Evolutionary conservation across 2,329 filamentous ascomycete genomes (phyloP).

Genomic region (Phoma herbarum): DNA sequence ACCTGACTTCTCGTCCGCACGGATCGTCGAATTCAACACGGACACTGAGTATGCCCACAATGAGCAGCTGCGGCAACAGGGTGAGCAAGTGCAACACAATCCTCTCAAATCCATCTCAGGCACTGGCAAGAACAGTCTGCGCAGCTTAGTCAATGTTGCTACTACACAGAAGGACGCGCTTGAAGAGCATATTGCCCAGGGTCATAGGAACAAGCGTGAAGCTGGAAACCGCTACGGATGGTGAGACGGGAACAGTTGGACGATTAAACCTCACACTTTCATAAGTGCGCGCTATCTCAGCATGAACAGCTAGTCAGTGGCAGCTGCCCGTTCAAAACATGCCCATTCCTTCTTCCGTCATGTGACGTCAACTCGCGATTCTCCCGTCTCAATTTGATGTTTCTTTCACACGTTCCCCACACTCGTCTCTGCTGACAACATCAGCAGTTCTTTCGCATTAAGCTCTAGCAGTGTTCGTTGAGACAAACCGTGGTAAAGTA

Average conservation of each 20-base stretch:
- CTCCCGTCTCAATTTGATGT: no score
- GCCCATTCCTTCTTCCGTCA: background rate
- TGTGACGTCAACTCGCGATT: background rate
- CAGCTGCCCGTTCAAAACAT: background rate
- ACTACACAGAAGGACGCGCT: conserved; percentile 84
- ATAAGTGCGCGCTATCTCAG: background rate
- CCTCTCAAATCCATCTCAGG: conserved; percentile 79
- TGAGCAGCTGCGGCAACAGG: conserved; percentile 74
- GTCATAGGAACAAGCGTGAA: conserved; percentile 80
- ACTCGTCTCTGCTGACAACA: background rate
- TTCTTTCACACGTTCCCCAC: background rate
- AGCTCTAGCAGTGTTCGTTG: background rate
- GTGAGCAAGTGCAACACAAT: conserved; percentile 77
- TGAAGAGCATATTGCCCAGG: conserved; percentile 89
- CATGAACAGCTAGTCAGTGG: background rate
- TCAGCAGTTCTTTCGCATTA: background rate
- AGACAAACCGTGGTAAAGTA: background rate
- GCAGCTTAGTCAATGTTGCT: conserved; percentile 85
- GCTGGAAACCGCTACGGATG: conserved; percentile 86
- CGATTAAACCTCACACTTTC: background rate
- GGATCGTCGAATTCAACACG: conserved; percentile 86
- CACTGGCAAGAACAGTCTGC: conserved; percentile 87
- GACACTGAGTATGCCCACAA: conserved; percentile 88
- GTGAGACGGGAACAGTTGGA: conserved; percentile 50
- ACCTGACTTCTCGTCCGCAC: conserved; percentile 62